Base-by-base conservation (phyloP, 2,329 filamentous ascomycete genomes). In the Diaporthe longicolla region DNA sequence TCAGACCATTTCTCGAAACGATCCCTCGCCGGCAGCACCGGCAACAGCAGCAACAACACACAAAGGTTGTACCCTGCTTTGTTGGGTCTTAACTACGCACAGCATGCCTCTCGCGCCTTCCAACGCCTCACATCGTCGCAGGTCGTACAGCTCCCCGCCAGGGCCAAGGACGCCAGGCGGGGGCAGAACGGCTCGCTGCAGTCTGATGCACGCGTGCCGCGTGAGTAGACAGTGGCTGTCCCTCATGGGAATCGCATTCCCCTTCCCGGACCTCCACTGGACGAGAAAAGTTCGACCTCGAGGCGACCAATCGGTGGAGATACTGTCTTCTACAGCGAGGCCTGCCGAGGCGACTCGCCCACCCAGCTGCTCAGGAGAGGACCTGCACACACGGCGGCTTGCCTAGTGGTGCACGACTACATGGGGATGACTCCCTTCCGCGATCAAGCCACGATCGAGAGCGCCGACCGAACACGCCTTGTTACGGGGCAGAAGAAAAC, bases 201-300 rank as follows among this genome's bases (percentile, higher is more conserved):
- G 45, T 19, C 45, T 66, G 45, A 66, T 45, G 63, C 63, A 52
- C 19, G 63, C 45, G n/a, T 17, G 45, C 63, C 13, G 32, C 13
- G 7, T 35, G 63, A 37, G 29, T 45, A 66, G 63, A 1, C 63
- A 66, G 21, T 45, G 13, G 1, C n/a, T 24, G 17, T 26, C 9
- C n/a, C 29, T 26, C 17, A 13, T 19, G 58, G 24, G 24, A 40
- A 24, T 24, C n/a, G n/a, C 19, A 29, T 21, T 4, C 24, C 58
- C 37, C 58, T 11, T 21, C 21, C 24, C 24, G 2, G 13, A 7
- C 24, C 59, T n/a, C 26, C 19, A 43, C 61, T 45, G 26, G 8
- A 50, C 19, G 32, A 19, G 29, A 35, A 35, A 40, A 24, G 21
- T 8, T 17, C 19, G 19, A 50, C 19, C 26, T 65, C 19, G 13